Percentiles rank a stretch among this genome's conserved stretches.
Evolutionary conservation across 1,139 yeast species (phyloP).

Genomic region (Geotrichum citri-aurantii): DNA sequence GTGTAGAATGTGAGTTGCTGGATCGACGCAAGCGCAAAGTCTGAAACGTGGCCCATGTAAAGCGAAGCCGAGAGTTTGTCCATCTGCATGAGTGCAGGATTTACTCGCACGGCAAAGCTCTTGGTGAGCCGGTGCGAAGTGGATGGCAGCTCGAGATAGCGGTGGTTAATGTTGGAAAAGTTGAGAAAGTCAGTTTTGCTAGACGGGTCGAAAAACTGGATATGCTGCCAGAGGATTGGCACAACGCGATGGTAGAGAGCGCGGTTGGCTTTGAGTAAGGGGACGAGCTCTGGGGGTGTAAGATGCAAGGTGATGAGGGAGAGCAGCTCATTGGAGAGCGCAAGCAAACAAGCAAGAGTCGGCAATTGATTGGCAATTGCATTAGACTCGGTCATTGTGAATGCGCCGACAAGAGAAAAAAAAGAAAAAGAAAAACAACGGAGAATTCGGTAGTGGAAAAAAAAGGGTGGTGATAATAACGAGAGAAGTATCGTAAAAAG

Average conservation of each 20-base stretch:
- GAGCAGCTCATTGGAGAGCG: conserved; percentile 1
- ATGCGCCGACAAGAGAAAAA: too few relatives aligned
- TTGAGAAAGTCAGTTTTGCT: not conserved
- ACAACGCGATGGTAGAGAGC: conserved; percentile 1
- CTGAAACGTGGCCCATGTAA: not conserved
- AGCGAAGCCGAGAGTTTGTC: not conserved
- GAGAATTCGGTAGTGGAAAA: too few relatives aligned
- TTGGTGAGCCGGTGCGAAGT: not conserved
- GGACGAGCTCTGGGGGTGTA: not conserved
- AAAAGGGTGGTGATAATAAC: too few relatives aligned
- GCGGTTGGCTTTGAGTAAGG: not conserved
- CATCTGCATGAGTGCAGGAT: not conserved
- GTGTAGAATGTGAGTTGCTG: conserved; percentile 7
- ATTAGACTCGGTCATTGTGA: not conserved
- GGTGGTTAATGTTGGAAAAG: not conserved
- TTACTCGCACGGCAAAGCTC: conserved; percentile 1
- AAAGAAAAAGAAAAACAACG: too few relatives aligned
- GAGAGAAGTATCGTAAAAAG: too few relatives aligned
- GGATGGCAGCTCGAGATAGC: not conserved
- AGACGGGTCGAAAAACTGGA: conserved; percentile 2
- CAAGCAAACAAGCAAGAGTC: not conserved
- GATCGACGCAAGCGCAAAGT: not conserved
- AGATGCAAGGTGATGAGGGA: not conserved
- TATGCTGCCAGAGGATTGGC: conserved; percentile 8
- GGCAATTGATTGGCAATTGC: not conserved